These are phyloP conservation scores for Fusarium sp. DNA, from an alignment of 2,329 filamentous ascomycete genomes.

Conservation along the genomic window DNA sequence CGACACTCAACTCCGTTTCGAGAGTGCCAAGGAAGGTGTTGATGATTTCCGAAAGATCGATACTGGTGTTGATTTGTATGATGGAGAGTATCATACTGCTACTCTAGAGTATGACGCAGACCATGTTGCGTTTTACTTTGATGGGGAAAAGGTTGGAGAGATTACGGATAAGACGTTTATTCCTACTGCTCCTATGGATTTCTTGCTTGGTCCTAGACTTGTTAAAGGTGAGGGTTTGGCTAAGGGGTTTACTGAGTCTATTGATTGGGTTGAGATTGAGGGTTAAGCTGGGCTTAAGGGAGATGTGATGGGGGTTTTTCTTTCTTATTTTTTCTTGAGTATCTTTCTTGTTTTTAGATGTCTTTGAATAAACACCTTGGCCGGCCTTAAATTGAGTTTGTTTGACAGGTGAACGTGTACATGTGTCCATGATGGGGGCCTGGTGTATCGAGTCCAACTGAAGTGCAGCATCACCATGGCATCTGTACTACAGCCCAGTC, in stretches of 20 bases:
- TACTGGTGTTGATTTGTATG: conserved; percentile 24
- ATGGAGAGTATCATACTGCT: conserved; percentile 23
- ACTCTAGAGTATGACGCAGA: conserved; percentile 29
- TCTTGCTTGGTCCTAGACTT: conserved; percentile 27
- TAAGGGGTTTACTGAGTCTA: conserved; percentile 25
- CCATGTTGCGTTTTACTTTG: conserved; percentile 28
- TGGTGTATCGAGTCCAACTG: neutral
- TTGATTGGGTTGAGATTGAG: conserved; percentile 32
- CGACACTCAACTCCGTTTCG: conserved; percentile 22
- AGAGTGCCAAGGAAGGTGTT: conserved; percentile 21
- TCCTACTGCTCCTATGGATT: conserved; percentile 29
- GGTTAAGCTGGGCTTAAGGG: neutral
- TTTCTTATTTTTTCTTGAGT: neutral
- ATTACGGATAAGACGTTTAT: conserved; percentile 25
- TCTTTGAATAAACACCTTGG: neutral
- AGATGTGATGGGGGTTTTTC: neutral
- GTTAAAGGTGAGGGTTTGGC: conserved; percentile 4
- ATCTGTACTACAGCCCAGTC: neutral
- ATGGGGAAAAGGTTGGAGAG: conserved; percentile 15
- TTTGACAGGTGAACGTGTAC: neutral
- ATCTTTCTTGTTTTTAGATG: neutral
- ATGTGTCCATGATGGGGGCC: neutral
- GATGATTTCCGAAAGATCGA: conserved; percentile 11
- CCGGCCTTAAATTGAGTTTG: neutral
- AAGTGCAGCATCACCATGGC: no score